Conservation (phyloP, 2,329 filamentous ascomycete genomes). For the Diaporthe australafricana region DNA sequence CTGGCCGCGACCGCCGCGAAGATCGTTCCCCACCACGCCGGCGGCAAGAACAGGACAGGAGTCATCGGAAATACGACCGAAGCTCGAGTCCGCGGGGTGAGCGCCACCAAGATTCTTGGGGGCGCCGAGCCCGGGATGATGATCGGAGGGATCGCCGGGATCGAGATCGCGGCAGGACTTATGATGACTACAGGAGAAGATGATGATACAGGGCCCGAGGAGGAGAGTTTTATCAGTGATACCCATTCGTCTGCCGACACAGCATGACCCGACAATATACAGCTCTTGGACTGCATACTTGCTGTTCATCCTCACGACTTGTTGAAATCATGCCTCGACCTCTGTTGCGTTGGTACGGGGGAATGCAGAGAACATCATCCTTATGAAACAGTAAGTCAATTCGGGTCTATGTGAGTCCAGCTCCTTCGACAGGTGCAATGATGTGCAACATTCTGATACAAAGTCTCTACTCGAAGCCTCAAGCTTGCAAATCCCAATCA, state of each 20-base stretch:
- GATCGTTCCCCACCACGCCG: conserved; percentile 28
- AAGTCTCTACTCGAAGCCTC: background rate
- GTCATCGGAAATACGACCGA: conserved; percentile 56
- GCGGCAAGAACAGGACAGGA: conserved; percentile 31
- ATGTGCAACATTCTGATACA: background rate
- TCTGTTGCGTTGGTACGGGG: too few species aligned
- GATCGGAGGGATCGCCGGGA: conserved; percentile 34
- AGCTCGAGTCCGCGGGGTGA: conserved; percentile 48
- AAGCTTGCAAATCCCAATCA: background rate
- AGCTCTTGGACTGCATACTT: background rate
- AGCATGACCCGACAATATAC: background rate
- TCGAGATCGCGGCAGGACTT: conserved; percentile 47
- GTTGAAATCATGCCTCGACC: background rate
- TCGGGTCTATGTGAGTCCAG: background rate
- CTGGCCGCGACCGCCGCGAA: conserved; percentile 8
- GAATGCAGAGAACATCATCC: background rate
- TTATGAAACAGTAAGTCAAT: background rate
- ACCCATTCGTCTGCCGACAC: background rate
- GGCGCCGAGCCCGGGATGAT: conserved; percentile 45
- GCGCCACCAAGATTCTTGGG: conserved; percentile 37
- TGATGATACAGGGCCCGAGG: background rate
- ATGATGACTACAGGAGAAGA: conserved; percentile 40
- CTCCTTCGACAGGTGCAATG: background rate
- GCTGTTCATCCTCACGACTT: background rate
- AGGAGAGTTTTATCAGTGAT: background rate